These are phyloP conservation scores for Leccinum uliginosum DNA, from an alignment of 768 basidiomycete genomes.

Conservation along the genomic window DNA sequence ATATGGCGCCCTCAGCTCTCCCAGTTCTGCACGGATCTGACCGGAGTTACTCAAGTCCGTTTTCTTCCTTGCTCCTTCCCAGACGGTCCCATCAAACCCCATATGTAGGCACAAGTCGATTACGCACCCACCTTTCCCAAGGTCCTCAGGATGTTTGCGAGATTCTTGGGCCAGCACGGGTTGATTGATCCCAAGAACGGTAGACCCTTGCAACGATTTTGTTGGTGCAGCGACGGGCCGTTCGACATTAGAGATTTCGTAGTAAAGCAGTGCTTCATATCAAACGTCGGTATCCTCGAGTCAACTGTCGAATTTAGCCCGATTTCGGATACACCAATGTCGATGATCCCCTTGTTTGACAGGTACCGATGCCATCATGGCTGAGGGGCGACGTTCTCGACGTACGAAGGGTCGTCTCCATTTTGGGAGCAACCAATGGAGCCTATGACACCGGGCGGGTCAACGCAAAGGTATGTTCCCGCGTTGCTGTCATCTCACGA, in stretches of 20 bases:
- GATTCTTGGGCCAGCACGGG: slow-evolving; percentile 67
- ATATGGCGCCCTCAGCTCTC: slow-evolving; percentile 82
- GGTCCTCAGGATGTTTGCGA: slow-evolving; percentile 57
- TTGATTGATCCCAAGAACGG: slow-evolving; percentile 60
- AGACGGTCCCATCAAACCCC: slow-evolving; percentile 3
- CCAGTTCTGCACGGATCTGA: slow-evolving; percentile 80
- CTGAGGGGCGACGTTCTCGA: slow-evolving; percentile 71
- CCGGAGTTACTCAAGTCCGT: slow-evolving; percentile 89
- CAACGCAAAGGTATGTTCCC: slow-evolving; percentile 16
- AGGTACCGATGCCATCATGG: slow-evolving; percentile 72
- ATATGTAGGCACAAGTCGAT: slow-evolving; percentile 73
- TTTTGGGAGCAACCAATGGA: slow-evolving; percentile 32
- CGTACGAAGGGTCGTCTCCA: slow-evolving; percentile 56
- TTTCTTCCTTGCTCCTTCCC: slow-evolving; percentile 1
- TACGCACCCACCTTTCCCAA: slow-evolving; percentile 69
- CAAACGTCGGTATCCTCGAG: slow-evolving; percentile 46
- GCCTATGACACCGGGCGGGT: slow-evolving; percentile 5
- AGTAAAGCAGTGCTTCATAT: slow-evolving; percentile 87
- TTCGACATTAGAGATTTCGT: slow-evolving; percentile 83
- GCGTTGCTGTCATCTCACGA: not conserved
- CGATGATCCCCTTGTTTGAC: slow-evolving; percentile 14
- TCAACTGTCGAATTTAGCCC: slow-evolving; percentile 1
- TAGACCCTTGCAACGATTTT: slow-evolving; percentile 56
- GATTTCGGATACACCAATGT: slow-evolving; percentile 6
- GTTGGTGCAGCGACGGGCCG: slow-evolving; percentile 84